Evolutionary conservation across 768 basidiomycete species (phyloP).

Genomic region (Melanogaster broomeanus): DNA sequence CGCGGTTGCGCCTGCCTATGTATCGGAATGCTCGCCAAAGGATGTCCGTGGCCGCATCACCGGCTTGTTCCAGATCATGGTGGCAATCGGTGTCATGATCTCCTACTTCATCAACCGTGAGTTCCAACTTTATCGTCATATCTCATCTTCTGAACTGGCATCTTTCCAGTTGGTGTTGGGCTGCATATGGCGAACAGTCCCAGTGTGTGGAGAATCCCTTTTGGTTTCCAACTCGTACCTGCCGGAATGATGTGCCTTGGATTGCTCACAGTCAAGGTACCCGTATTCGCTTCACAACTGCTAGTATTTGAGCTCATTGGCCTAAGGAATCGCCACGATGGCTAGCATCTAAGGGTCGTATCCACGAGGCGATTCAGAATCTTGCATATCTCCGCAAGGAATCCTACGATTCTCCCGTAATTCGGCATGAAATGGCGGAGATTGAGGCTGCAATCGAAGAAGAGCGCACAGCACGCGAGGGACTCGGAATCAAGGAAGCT

Average conservation of each 20-base stretch:
- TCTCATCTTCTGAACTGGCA: conserved; percentile 1
- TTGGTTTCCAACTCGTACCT: conserved; percentile 74
- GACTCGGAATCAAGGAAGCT: conserved; percentile 67
- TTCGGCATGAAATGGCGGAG: conserved; percentile 70
- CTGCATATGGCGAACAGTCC: conserved; percentile 48
- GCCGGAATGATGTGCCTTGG: conserved; percentile 72
- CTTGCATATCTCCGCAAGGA: conserved; percentile 65
- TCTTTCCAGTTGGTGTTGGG: conserved; percentile 54
- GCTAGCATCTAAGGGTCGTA: conserved; percentile 64
- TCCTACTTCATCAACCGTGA: conserved; percentile 80
- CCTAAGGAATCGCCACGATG: conserved; percentile 72
- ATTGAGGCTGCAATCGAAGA: conserved; percentile 80
- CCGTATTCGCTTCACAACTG: background rate
- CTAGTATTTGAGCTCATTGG: conserved; percentile 18
- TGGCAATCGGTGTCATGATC: conserved; percentile 80
- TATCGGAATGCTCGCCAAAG: conserved; percentile 87
- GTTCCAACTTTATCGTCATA: conserved; percentile 26
- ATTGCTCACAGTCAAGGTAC: conserved; percentile 62
- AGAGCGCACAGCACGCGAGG: conserved; percentile 65
- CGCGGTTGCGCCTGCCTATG: conserved; percentile 83
- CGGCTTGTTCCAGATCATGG: conserved; percentile 86
- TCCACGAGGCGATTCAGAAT: conserved; percentile 54
- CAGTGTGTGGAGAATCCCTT: conserved; percentile 69
- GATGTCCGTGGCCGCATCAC: conserved; percentile 85
- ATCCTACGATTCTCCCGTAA: conserved; percentile 38